phyloP scores from a whole-genome alignment of 78 protist species.

The Isochrysis galbana region DNA sequence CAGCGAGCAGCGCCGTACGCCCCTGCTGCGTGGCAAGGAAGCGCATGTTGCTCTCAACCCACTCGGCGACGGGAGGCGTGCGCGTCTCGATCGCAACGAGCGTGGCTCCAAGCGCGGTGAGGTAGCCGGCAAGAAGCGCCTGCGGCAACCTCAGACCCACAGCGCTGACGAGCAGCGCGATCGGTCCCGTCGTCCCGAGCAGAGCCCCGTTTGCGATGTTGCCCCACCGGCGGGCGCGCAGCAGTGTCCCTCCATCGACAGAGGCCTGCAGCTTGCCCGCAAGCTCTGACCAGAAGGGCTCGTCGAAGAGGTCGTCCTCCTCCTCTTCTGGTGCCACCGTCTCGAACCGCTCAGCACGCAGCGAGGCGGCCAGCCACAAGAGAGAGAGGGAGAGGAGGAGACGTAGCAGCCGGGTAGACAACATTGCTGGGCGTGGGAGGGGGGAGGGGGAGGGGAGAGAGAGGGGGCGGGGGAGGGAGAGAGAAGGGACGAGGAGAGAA shows the following conservation, averaged over 20 bases:
- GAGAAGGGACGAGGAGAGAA: too few relatives aligned
- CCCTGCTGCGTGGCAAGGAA: neutral
- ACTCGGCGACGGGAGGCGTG: neutral
- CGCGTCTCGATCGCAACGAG: neutral
- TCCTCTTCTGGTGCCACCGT: too few relatives aligned
- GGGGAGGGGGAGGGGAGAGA: too few relatives aligned
- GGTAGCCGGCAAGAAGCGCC: neutral
- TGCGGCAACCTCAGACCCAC: neutral
- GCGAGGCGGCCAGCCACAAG: too few relatives aligned
- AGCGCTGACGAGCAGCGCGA: neutral
- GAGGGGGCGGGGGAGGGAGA: too few relatives aligned
- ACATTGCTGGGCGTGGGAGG: too few relatives aligned
- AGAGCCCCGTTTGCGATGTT: neutral
- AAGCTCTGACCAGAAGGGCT: neutral
- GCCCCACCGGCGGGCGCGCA: slow-evolving; percentile 14
- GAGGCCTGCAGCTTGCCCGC: neutral
- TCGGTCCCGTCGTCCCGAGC: neutral
- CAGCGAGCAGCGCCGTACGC: neutral
- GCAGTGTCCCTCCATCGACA: neutral
- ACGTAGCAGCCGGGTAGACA: too few relatives aligned
- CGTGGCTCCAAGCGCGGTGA: neutral
- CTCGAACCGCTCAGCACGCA: too few relatives aligned
- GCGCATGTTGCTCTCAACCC: neutral
- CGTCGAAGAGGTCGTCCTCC: neutral
- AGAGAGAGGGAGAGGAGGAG: too few relatives aligned